phyloP scores from a whole-genome alignment of 1,284 basidiomycete genomes.

The Leucoagaricus sp. region DNA sequence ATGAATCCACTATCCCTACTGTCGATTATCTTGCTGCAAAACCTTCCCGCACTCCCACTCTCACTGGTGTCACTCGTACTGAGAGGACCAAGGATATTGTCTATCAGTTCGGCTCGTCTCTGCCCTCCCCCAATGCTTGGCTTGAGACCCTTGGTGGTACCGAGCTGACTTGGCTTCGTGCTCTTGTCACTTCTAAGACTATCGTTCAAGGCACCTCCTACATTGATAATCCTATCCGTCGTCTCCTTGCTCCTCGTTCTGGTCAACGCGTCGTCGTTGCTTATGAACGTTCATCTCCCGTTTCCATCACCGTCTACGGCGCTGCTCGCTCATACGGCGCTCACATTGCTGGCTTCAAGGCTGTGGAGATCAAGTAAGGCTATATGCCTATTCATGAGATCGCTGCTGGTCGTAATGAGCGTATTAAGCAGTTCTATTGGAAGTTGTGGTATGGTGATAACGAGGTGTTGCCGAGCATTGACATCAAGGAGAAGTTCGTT shows the following conservation, averaged over 20 bases:
- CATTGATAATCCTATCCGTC: constrained; percentile 88
- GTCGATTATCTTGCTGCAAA: constrained; percentile 84
- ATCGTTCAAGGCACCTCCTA: constrained; percentile 86
- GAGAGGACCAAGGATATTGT: constrained; percentile 48
- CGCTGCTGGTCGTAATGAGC: constrained; percentile 80
- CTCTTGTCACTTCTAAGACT: constrained; percentile 80
- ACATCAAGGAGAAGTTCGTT: constrained; percentile 77
- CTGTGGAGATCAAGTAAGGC: constrained; percentile 81
- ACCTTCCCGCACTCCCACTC: constrained; percentile 38
- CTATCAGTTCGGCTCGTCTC: constrained; percentile 54
- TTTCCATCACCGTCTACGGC: constrained; percentile 69
- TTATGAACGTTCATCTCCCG: constrained; percentile 46
- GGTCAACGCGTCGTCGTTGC: constrained; percentile 77
- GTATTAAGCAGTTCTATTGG: constrained; percentile 98
- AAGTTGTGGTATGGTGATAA: constrained; percentile 93
- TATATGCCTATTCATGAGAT: constrained; percentile 95
- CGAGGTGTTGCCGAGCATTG: constrained; percentile 71
- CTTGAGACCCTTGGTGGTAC: constrained; percentile 84
- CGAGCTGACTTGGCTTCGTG: constrained; percentile 84
- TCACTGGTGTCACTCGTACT: constrained; percentile 51
- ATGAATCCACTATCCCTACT: constrained; percentile 77
- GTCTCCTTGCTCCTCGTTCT: constrained; percentile 82
- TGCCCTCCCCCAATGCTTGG: constrained; percentile 76
- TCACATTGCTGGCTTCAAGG: constrained; percentile 81
- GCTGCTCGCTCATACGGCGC: constrained; percentile 79